Evolutionary conservation across 768 basidiomycete genomes (phyloP), one percentile per base, ranked within the genome.

Genomic region (Trametes villosa): DNA sequence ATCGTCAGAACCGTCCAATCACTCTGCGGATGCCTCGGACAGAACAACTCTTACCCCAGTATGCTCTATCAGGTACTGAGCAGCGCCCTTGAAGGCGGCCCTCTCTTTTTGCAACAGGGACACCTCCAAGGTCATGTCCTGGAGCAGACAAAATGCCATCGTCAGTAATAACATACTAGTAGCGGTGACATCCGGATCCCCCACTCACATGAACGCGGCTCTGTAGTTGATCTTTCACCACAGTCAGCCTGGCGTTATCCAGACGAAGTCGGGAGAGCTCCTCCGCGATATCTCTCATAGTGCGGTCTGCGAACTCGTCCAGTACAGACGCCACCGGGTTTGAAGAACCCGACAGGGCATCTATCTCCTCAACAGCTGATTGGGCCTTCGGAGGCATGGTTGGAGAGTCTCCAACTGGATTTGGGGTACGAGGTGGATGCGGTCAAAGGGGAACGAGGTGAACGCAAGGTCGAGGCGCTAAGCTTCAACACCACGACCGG

Each of bases 261-360:
- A 20, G 6, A 22, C 24, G 12, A 24, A 45, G 20, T 12, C 3
- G 13, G 44, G 12, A 24, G 22, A 48, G 20, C 27, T 48, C 46
- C 24, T 22, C 38, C 1, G 59, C 59, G 31, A 60, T 55, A 24
- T 54, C 53, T n/a, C 17, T n/a, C 9, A 60, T 27, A 12, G 59
- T 27, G 11, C 59, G 46, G 9, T 9, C n/a, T 6, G 30, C 27
- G 5, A 60, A 40, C 34, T 60, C 53, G 5, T 42, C 30, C 20
- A 60, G 52, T 5, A 55, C n/a, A 17, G 17, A 20, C 13, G 4
- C 18, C n/a, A n/a, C n/a, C n/a, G n/a, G n/a, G n/a, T n/a, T n/a
- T n/a, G n/a, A n/a, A n/a, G n/a, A n/a, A n/a, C n/a, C n/a, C n/a
- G n/a, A n/a, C n/a, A n/a, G n/a, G n/a, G n/a, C n/a, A n/a, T n/a